phyloP scores from a whole-genome alignment of 164 flowering plant species.

The Taxillus chinensis region DNA sequence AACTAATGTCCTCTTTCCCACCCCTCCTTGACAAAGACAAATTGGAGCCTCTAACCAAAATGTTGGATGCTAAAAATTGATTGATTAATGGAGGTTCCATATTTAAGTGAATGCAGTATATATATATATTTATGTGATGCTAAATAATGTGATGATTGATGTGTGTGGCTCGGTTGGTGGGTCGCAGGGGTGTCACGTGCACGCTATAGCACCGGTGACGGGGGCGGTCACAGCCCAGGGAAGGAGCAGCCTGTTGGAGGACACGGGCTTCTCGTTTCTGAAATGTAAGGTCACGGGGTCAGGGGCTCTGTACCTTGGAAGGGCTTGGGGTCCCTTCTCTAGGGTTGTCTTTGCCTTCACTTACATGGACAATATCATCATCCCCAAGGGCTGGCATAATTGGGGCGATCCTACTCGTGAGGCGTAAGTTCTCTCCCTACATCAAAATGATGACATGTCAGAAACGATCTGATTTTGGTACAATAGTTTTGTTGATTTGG shows the following conservation, averaged over 20 bases:
- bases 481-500: too few species aligned
- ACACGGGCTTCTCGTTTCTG: conserved; percentile 93
- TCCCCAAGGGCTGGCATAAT: conserved; percentile 94
- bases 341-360: conserved; percentile 91
- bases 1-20: too few species aligned
- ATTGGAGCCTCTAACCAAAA: too few species aligned
- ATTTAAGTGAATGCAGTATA: too few species aligned
- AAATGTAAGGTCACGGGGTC: conserved; percentile 95
- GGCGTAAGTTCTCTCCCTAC: conserved; percentile 32
- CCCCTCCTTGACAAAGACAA: too few species aligned
- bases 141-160: too few species aligned
- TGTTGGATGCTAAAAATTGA: too few species aligned
- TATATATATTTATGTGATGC: too few species aligned
- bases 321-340: conserved; percentile 99
- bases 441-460: background rate
- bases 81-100: too few species aligned
- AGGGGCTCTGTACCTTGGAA: conserved; percentile 83
- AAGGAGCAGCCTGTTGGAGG: conserved; percentile 62
- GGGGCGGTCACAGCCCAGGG: conserved; percentile 96
- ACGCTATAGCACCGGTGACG: conserved; percentile 63
- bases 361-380: conserved; percentile 87
- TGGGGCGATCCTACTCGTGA: conserved; percentile 94
- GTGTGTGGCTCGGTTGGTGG: too few species aligned
- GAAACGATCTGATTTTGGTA: too few species aligned
- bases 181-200: conserved; percentile 79